Base-by-base conservation (phyloP, 2,329 filamentous ascomycete genomes). In the Fusarium neocosmosporiellum region DNA sequence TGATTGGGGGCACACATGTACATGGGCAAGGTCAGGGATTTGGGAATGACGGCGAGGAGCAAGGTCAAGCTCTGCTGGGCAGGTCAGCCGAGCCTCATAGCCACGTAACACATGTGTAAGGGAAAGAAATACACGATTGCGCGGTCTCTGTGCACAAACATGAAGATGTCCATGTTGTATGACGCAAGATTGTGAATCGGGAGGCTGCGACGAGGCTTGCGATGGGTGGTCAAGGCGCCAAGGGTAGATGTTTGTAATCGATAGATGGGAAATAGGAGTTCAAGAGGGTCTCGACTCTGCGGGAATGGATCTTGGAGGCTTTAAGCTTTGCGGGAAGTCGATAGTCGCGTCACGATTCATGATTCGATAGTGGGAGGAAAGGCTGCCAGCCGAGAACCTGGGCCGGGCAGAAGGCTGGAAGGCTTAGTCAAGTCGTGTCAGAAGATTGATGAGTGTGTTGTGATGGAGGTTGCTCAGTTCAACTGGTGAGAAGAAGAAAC, bases 51-150 rank as follows among this genome's bases (percentile, higher is more conserved):
- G 48, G 6, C 29, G 27, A 29, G n/a, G 48, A 29, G 11, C 27
- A 55, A 55, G 53, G 53, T 36, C 31, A 33, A 36, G 20, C 53
- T 55, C 31, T 55, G 53, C 7, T 36, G 20, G 31, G 20, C 24
- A 72, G 37, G 36, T 73, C 54, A 65, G 50, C 48, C 68, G 67
- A 65, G 50, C 63, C 54, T 57, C 63, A 29, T 27, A 24, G 50
- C n/a, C 41, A n/a, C 6, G 46, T 31, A 50, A 18, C 24, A 50
- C 46, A 50, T 29, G 46, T 31, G 27, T 20, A 61, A 24, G 18
- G 58, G 29, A 37, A 33, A 50, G 33, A 63, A 58, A 60, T 55
- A 29, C n/a, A 48, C 57, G 41, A 53, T 11, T 41, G 22, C 59
- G 54, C 59, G 39, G 22, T 20, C 34, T 55, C 58, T 22, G 34